These are phyloP conservation scores for Gentiana macrophylla DNA, from an alignment of 257 asterid species.

Conservation along the genomic window DNA sequence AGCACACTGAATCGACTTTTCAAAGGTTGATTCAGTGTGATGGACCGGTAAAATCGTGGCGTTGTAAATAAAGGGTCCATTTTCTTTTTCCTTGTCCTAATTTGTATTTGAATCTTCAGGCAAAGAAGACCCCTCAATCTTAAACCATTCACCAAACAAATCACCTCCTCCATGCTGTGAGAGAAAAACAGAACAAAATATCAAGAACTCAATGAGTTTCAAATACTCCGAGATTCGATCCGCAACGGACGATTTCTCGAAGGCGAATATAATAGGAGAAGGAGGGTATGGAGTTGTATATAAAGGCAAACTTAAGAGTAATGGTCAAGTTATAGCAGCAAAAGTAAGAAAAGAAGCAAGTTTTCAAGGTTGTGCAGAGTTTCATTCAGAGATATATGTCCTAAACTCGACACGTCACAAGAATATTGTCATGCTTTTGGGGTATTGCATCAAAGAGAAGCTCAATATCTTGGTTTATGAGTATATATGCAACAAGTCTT, in stretches of 20 bases:
- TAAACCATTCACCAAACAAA: neutral
- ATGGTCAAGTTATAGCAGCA: constrained; percentile 74
- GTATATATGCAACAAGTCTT: constrained; percentile 67
- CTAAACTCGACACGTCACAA: constrained; percentile 71
- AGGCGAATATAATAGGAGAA: constrained; percentile 65
- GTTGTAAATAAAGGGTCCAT: no score
- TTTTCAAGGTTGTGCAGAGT: constrained; percentile 57
- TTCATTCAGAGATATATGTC: constrained; percentile 58
- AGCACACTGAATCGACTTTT: no score
- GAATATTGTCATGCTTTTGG: constrained; percentile 80
- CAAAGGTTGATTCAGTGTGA: no score
- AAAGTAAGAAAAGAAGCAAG: constrained; percentile 78
- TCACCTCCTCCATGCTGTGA: constrained; percentile 31
- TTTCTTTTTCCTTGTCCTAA: no score
- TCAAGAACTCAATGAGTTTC: constrained; percentile 39
- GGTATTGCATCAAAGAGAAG: constrained; percentile 77
- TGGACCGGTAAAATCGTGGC: no score
- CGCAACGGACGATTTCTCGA: constrained; percentile 59
- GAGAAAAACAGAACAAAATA: constrained; percentile 46
- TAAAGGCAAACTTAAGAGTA: constrained; percentile 45
- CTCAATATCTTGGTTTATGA: constrained; percentile 65
- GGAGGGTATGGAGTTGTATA: constrained; percentile 80
- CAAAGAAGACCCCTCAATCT: no score
- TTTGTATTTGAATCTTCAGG: no score
- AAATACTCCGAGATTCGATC: constrained; percentile 60